These are phyloP conservation scores for Noccaea bulbosa DNA, from an alignment of 345 rosid species.

Conservation along the genomic window DNA sequence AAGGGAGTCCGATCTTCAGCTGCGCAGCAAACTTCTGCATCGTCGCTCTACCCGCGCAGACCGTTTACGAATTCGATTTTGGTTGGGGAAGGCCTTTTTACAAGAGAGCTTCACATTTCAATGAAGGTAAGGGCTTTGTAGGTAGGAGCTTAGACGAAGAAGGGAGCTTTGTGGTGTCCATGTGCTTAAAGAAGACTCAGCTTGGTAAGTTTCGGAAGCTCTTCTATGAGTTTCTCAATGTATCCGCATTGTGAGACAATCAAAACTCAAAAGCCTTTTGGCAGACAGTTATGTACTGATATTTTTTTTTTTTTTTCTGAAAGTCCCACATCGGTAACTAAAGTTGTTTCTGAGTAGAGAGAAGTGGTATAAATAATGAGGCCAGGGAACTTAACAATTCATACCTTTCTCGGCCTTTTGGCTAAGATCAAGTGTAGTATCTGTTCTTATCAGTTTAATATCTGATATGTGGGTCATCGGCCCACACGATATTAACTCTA, in stretches of 20 bases:
- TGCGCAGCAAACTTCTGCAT: slow-evolving; percentile 60
- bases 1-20: slow-evolving; percentile 49
- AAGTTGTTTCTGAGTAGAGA: neutral
- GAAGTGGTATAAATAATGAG: neutral
- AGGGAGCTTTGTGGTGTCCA: slow-evolving; percentile 57
- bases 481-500: slow-evolving; percentile 43
- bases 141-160: slow-evolving; percentile 52
- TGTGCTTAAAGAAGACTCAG: slow-evolving; percentile 59
- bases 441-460: slow-evolving; percentile 69
- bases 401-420: slow-evolving; percentile 75
- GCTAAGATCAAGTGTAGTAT: slow-evolving; percentile 72
- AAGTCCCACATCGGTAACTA: slow-evolving; percentile 31
- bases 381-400: neutral
- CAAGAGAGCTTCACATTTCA: slow-evolving; percentile 53
- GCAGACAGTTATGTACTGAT: too few species aligned
- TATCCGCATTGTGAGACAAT: slow-evolving; percentile 35
- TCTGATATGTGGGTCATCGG: slow-evolving; percentile 56
- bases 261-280: neutral
- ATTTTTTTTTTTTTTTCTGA: too few species aligned
- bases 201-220: slow-evolving; percentile 59
- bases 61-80: slow-evolving; percentile 56
- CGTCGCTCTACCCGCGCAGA: slow-evolving; percentile 49
- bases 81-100: slow-evolving; percentile 74
- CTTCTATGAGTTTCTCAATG: slow-evolving; percentile 48
- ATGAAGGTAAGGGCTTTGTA: slow-evolving; percentile 60